These are phyloP conservation scores for Macadamia tetraphylla DNA, from an alignment of 164 flowering plant genomes.

Conservation along the genomic window DNA sequence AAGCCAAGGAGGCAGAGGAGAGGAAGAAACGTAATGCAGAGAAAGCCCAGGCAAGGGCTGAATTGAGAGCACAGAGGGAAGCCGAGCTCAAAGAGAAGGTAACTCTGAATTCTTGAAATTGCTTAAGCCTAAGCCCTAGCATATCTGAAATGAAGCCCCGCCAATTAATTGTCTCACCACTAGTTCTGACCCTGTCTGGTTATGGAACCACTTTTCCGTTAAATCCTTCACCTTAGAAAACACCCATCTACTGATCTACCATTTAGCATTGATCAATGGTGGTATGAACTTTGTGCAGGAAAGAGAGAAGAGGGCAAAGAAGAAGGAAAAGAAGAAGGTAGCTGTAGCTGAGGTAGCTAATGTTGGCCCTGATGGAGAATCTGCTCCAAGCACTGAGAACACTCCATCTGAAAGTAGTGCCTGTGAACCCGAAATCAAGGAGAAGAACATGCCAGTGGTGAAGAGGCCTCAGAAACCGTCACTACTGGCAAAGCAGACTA, in stretches of 20 bases:
- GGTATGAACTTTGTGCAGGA: conserved; percentile 43
- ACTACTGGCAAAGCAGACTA: conserved; percentile 36
- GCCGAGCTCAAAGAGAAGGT: conserved; percentile 88
- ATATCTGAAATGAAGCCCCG: background rate
- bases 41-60: conserved; percentile 73
- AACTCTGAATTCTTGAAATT: background rate
- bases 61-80: conserved; percentile 64
- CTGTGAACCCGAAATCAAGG: conserved; percentile 33
- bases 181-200: background rate
- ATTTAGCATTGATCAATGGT: background rate
- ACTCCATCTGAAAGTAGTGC: conserved; percentile 15
- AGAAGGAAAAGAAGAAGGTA: conserved; percentile 45
- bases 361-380: conserved; percentile 27
- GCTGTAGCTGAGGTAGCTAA: conserved; percentile 19
- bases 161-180: background rate
- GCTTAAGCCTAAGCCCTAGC: background rate
- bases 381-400: conserved; percentile 24
- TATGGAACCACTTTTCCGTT: background rate
- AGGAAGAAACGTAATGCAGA: conserved; percentile 76
- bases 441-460: conserved; percentile 20
- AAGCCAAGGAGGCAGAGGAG: conserved; percentile 82
- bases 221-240: background rate
- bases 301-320: conserved; percentile 58
- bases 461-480: conserved; percentile 39
- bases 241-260: background rate